Conservation (phyloP, 768 basidiomycete genomes). For the Trametes punicea region DNA sequence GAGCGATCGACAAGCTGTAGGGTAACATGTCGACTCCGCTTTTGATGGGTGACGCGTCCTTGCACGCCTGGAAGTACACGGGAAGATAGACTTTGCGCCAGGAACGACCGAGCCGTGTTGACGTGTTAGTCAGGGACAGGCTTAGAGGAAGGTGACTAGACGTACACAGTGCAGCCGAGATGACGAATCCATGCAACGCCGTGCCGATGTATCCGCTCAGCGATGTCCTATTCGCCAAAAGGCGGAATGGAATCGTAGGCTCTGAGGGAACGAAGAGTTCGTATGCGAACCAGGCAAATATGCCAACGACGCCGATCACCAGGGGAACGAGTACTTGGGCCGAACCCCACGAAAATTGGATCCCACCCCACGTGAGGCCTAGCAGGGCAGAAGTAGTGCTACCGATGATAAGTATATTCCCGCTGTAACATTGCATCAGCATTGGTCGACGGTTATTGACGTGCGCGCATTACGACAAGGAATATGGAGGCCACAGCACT, state of each 20-base stretch:
- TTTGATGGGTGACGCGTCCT: slow-evolving; percentile 34
- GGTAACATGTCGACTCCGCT: slow-evolving; percentile 38
- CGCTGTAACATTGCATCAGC: slow-evolving; percentile 16
- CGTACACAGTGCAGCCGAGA: neutral
- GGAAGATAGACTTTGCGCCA: slow-evolving; percentile 37
- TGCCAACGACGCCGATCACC: slow-evolving; percentile 30
- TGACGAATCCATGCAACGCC: slow-evolving; percentile 28
- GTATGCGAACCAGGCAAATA: slow-evolving; percentile 32
- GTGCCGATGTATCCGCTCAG: slow-evolving; percentile 19
- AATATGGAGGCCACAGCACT: slow-evolving; percentile 2
- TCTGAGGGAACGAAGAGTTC: slow-evolving; percentile 20
- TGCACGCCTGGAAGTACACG: slow-evolving; percentile 46
- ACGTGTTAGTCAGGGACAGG: too few species aligned
- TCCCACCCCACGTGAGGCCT: slow-evolving; percentile 33
- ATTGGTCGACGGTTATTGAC: too few species aligned
- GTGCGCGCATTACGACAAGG: too few species aligned
- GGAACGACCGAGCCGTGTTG: neutral
- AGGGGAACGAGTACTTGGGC: slow-evolving; percentile 33
- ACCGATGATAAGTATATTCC: slow-evolving; percentile 20
- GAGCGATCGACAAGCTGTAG: slow-evolving; percentile 34
- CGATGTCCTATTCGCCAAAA: slow-evolving; percentile 2
- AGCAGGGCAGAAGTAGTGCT: slow-evolving; percentile 14
- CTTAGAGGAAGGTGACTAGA: neutral
- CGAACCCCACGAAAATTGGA: slow-evolving; percentile 33
- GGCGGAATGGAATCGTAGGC: neutral